Evolutionary conservation across 73 alveolate genomes (phyloP).

Genomic region (Blepharisma stoltei): DNA sequence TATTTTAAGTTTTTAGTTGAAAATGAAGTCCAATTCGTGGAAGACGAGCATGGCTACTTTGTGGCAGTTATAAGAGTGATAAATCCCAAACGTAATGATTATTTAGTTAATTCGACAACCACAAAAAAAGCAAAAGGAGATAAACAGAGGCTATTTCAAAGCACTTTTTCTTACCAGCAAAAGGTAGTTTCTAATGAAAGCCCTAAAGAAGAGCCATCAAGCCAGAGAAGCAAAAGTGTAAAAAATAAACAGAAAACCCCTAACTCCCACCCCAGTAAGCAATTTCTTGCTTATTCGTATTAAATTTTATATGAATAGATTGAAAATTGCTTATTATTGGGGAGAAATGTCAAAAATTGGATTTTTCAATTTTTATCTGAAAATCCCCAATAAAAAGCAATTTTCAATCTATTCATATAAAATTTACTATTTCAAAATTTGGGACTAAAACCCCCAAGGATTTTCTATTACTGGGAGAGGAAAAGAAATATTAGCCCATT

Average conservation of each 20-base stretch:
- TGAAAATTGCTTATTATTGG: too few relatives aligned
- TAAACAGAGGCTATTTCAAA: neutral
- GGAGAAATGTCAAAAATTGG: too few relatives aligned
- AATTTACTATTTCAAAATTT: too few relatives aligned
- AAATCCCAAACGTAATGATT: constrained; percentile 16
- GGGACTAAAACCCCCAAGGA: too few relatives aligned
- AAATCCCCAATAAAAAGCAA: too few relatives aligned
- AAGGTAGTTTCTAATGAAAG: neutral
- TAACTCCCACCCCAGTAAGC: too few relatives aligned
- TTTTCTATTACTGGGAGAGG: too few relatives aligned
- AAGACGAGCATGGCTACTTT: constrained; percentile 18
- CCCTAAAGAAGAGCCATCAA: neutral
- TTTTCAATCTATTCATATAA: too few relatives aligned
- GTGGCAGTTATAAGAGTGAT: constrained; percentile 25
- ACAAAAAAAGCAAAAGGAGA: neutral
- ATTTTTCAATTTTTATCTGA: too few relatives aligned
- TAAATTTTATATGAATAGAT: too few relatives aligned
- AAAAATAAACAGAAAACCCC: neutral
- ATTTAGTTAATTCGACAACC: neutral
- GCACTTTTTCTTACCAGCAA: constrained; percentile 9
- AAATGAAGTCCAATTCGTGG: constrained; percentile 30
- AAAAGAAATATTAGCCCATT: neutral
- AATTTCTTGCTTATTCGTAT: too few relatives aligned
- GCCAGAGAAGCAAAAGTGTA: neutral
- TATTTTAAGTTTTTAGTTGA: constrained; percentile 26